Percentiles rank a stretch among this genome's conserved stretches.
phyloP scores from a whole-genome alignment of 2,329 filamentous ascomycete species.

The Grosmannia clavigera region DNA sequence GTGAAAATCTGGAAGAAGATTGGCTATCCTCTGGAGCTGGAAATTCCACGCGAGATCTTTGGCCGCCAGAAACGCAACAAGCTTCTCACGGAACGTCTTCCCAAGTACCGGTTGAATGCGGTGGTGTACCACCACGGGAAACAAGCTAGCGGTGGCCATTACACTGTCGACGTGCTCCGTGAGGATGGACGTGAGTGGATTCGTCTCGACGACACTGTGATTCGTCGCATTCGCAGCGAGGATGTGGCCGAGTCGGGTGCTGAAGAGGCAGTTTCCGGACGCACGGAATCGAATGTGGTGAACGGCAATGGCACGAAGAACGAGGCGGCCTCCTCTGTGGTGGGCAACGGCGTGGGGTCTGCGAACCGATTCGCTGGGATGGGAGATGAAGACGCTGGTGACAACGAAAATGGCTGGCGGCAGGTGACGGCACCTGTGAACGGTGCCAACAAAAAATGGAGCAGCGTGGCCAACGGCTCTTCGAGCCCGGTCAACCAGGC shows the following conservation, averaged over 20 bases:
- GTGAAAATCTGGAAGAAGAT: slow-evolving; percentile 99
- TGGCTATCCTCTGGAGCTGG: slow-evolving; percentile 86
- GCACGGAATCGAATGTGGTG: slow-evolving; percentile 30
- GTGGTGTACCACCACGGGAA: slow-evolving; percentile 98
- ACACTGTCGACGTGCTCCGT: slow-evolving; percentile 90
- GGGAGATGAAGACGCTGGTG: slow-evolving; percentile 53
- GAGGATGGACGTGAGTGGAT: slow-evolving; percentile 97
- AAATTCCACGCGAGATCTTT: slow-evolving; percentile 84
- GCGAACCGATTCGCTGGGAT: slow-evolving; percentile 65
- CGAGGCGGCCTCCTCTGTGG: neutral
- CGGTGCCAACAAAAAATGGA: slow-evolving; percentile 59
- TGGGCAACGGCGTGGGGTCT: slow-evolving; percentile 35
- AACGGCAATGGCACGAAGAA: neutral
- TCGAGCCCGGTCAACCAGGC: slow-evolving; percentile 33
- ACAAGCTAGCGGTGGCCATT: slow-evolving; percentile 90
- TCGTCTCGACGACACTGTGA: slow-evolving; percentile 84
- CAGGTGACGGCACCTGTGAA: slow-evolving; percentile 55
- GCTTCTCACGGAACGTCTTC: slow-evolving; percentile 53
- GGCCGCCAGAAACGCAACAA: slow-evolving; percentile 60
- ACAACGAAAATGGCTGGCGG: slow-evolving; percentile 63
- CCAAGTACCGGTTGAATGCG: slow-evolving; percentile 74
- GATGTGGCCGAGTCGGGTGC: slow-evolving; percentile 79
- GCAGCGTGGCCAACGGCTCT: slow-evolving; percentile 49
- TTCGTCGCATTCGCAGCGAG: slow-evolving; percentile 71
- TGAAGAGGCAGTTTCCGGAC: slow-evolving; percentile 46